These are phyloP conservation scores for Penicilliopsis zonata DNA, from an alignment of 495 filamentous ascomycete species.

Conservation along the genomic window DNA sequence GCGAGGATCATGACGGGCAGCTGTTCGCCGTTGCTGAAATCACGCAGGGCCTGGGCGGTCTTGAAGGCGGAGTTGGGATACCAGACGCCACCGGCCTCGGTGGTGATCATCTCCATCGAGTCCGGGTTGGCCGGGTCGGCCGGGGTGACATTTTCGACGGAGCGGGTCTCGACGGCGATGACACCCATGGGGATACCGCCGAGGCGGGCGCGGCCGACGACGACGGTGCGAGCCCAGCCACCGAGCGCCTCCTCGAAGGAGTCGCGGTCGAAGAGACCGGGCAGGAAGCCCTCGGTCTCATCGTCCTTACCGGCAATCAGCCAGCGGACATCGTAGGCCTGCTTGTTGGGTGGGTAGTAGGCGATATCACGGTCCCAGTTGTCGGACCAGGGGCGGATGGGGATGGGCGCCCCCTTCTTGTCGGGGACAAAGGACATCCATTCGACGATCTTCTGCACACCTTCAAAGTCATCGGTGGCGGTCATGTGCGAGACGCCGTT, in stretches of 20 bases:
- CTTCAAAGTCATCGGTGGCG: conserved; percentile 92
- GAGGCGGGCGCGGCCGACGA: conserved; percentile 91
- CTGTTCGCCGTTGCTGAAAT: conserved; percentile 99
- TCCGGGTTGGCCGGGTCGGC: conserved; percentile 98
- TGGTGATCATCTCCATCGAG: conserved; percentile 85
- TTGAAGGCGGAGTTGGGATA: conserved; percentile 99
- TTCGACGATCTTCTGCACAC: conserved; percentile 93
- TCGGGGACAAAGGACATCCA: conserved; percentile 97
- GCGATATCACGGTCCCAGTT: conserved; percentile 85
- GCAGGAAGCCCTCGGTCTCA: conserved; percentile 73
- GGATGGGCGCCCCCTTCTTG: conserved; percentile 78
- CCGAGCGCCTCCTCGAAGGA: conserved; percentile 96
- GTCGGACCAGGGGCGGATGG: conserved; percentile 75
- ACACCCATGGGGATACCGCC: conserved; percentile 98
- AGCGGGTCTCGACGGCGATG: conserved; percentile 90
- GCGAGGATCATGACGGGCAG: conserved; percentile 97
- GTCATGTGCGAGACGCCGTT: conserved; percentile 99
- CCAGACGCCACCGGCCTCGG: conserved; percentile 97
- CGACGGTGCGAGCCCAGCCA: conserved; percentile 93
- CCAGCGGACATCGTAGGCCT: conserved; percentile 87
- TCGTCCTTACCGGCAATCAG: conserved; percentile 86
- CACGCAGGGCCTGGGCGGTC: conserved; percentile 94
- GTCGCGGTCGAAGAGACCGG: conserved; percentile 88
- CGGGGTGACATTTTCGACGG: conserved; percentile 91
- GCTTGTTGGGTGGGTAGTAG: conserved; percentile 76